Percentiles rank a stretch among this genome's conserved stretches.
Conservation (phyloP, 1,284 basidiomycete species). For the Ganoderma leucocontextum region DNA sequence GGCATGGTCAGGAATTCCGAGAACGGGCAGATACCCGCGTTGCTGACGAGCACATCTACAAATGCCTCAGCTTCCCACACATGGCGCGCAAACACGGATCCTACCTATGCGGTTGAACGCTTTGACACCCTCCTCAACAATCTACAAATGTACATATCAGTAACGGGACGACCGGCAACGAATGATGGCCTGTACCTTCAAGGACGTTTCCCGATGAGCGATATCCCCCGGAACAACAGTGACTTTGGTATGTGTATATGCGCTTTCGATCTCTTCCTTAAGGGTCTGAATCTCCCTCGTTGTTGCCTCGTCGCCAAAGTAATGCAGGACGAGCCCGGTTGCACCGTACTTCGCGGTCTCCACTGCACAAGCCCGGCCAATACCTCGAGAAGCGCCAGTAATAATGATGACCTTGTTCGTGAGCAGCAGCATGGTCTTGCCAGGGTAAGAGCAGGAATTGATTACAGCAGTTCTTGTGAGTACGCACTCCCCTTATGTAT, state of each 20-base stretch:
- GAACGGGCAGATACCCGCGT: conserved; percentile 86
- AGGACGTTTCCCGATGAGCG: conserved; percentile 64
- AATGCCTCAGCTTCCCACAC: background rate
- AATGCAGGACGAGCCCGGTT: conserved; percentile 73
- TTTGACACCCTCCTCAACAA: conserved; percentile 64
- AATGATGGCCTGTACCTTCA: conserved; percentile 49
- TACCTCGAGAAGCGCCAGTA: conserved; percentile 84
- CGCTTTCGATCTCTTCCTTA: conserved; percentile 53
- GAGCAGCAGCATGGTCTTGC: conserved; percentile 49
- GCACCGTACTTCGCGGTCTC: conserved; percentile 73
- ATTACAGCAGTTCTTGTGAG: background rate
- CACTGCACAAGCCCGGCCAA: conserved; percentile 78
- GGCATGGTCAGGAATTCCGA: conserved; percentile 83
- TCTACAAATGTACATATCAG: conserved; percentile 45
- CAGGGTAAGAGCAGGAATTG: conserved; percentile 8
- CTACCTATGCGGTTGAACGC: conserved; percentile 75
- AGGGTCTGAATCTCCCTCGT: conserved; percentile 57
- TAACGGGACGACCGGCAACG: background rate
- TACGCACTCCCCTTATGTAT: conserved; percentile 24
- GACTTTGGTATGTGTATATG: conserved; percentile 44
- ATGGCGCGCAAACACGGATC: conserved; percentile 17
- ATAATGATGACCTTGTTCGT: conserved; percentile 73
- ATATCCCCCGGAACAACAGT: conserved; percentile 74
- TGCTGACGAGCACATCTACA: conserved; percentile 66
- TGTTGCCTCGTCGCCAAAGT: conserved; percentile 70